Conservation (phyloP, 2,329 filamentous ascomycete species). For the Cyphellophora europaea region DNA sequence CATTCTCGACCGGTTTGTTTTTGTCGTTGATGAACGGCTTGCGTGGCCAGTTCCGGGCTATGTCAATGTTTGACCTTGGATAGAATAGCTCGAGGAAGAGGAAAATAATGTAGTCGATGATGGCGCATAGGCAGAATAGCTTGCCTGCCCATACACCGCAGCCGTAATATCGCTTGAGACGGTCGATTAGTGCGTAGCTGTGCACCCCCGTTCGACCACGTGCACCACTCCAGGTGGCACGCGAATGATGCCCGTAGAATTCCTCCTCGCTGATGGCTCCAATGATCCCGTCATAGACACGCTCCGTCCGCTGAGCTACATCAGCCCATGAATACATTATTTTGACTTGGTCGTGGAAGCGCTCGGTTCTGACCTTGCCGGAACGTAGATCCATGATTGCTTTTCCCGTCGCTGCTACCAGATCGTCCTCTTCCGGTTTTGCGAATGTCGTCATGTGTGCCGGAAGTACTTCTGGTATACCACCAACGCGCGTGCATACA, state of each 20-base stretch:
- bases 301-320: conserved; percentile 84
- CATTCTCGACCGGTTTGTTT: conserved; percentile 20
- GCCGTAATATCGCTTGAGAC: conserved; percentile 91
- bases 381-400: conserved; percentile 80
- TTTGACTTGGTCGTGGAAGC: conserved; percentile 93
- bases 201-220: conserved; percentile 61
- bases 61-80: conserved; percentile 76
- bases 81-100: conserved; percentile 80
- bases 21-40: conserved; percentile 41
- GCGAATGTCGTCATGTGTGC: conserved; percentile 97
- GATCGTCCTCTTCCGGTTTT: conserved; percentile 89
- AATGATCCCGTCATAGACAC: conserved; percentile 88
- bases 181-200: conserved; percentile 87
- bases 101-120: conserved; percentile 89
- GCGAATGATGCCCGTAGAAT: conserved; percentile 74
- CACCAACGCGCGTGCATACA: conserved; percentile 91
- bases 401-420: conserved; percentile 79
- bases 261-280: conserved; percentile 77
- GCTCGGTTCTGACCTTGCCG: conserved; percentile 80
- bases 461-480: conserved; percentile 91
- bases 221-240: conserved; percentile 60
- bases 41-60: conserved; percentile 84
- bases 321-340: conserved; percentile 99
- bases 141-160: conserved; percentile 98
- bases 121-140: conserved; percentile 86